Evolutionary conservation across 345 rosid species (phyloP).

Genomic region (thale cress (Arabidopsis thaliana)): DNA sequence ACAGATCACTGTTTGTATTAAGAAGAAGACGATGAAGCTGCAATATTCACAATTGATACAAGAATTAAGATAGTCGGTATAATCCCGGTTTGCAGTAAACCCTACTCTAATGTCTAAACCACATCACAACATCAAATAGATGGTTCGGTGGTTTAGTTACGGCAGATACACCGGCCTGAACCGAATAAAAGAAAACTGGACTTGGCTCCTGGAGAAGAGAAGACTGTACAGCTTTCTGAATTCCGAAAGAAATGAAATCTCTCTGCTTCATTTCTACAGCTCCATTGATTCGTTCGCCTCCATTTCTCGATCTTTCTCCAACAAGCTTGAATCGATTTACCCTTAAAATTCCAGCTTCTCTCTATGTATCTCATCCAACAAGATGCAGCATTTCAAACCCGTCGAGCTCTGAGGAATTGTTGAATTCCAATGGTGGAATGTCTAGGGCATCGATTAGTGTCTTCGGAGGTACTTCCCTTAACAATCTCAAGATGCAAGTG

Average conservation of each 20-base stretch:
- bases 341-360: conserved; percentile 30
- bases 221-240: not conserved
- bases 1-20: not conserved
- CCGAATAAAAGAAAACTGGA: conserved; percentile 10
- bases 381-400: conserved; percentile 43
- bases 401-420: conserved; percentile 25
- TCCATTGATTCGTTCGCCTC: conserved; percentile 34
- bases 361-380: conserved; percentile 23
- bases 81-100: not conserved
- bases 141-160: not conserved
- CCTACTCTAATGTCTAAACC: not conserved
- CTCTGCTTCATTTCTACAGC: conserved; percentile 40
- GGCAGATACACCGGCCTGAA: not conserved
- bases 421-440: conserved; percentile 13
- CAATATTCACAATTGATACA: too few species aligned
- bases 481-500: conserved; percentile 56
- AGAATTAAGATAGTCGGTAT: not conserved
- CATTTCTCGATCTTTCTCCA: conserved; percentile 23
- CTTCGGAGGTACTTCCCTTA: conserved; percentile 43
- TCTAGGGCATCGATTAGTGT: conserved; percentile 38
- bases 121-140: too few species aligned
- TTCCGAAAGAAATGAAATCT: conserved; percentile 48
- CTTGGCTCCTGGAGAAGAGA: not conserved
- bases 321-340: conserved; percentile 35
- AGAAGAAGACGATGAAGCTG: not conserved